Conservation (phyloP, 768 basidiomycete genomes). For the Lentinula aciculospora region DNA sequence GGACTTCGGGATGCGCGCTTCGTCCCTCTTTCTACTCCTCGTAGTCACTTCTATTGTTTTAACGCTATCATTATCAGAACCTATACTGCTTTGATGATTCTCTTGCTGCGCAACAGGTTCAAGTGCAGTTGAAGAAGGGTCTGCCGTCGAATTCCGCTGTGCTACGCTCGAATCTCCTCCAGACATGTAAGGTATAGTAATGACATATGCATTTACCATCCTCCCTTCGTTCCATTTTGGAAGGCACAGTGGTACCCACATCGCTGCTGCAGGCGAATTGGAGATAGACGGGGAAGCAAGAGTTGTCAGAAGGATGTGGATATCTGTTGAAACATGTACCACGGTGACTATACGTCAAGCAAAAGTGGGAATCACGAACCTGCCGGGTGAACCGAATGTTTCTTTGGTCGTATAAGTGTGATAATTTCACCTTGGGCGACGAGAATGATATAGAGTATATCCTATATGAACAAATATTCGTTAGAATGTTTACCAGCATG, state of each 20-base stretch:
- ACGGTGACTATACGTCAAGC: not conserved
- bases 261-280: conserved; percentile 74
- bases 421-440: conserved; percentile 73
- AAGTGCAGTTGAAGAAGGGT: not conserved
- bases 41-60: not conserved
- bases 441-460: conserved; percentile 89
- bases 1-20: not conserved
- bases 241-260: conserved; percentile 94
- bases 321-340: conserved; percentile 44
- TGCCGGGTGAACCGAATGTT: conserved; percentile 93
- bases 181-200: conserved; percentile 35
- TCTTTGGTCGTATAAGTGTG: conserved; percentile 83
- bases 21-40: not conserved
- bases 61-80: not conserved
- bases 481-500: not conserved
- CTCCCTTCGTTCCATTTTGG: conserved; percentile 88
- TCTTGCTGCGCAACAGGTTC: too few species aligned
- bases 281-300: conserved; percentile 75
- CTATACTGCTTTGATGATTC: not conserved
- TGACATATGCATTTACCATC: conserved; percentile 89
- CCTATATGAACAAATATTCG: conserved; percentile 34
- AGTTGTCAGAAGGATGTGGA: conserved; percentile 91
- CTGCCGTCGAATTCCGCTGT: not conserved
- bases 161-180: not conserved
- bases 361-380: conserved; percentile 35